A percentile compares a stretch with the other conserved stretches of the same genome.
Conservation (phyloP, 371 early-diverging fungal species). For the Parasitella parasitica region DNA sequence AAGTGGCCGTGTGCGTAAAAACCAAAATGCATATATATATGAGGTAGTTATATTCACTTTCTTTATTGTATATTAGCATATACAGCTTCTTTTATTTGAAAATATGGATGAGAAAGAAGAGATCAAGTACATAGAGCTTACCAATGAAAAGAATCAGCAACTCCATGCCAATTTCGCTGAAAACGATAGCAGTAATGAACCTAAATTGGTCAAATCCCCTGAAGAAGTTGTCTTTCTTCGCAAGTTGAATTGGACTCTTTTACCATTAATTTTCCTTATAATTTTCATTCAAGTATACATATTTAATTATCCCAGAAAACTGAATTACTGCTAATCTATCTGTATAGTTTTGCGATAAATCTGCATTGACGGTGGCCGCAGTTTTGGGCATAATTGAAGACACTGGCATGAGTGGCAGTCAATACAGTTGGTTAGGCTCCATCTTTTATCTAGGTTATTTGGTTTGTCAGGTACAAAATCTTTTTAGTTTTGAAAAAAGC, state of each 20-base stretch:
- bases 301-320: background rate
- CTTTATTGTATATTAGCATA: background rate
- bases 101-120: background rate
- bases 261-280: conserved; percentile 27
- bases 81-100: background rate
- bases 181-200: background rate
- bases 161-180: background rate
- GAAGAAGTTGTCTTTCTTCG: conserved; percentile 30
- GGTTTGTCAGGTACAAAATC: conserved; percentile 28
- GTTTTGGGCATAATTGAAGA: conserved; percentile 36
- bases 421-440: conserved; percentile 34
- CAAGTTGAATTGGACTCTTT: conserved; percentile 24
- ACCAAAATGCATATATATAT: background rate
- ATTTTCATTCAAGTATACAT: conserved; percentile 28
- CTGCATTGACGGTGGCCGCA: conserved; percentile 34
- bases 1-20: background rate
- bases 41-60: background rate
- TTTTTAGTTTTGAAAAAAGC: background rate
- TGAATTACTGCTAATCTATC: background rate
- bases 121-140: background rate
- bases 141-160: background rate
- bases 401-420: conserved; percentile 12
- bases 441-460: conserved; percentile 41
- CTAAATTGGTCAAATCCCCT: background rate
- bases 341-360: conserved; percentile 41